Conservation (phyloP, 2,329 filamentous ascomycete species). For the Hymenoscyphus fructigenus region DNA sequence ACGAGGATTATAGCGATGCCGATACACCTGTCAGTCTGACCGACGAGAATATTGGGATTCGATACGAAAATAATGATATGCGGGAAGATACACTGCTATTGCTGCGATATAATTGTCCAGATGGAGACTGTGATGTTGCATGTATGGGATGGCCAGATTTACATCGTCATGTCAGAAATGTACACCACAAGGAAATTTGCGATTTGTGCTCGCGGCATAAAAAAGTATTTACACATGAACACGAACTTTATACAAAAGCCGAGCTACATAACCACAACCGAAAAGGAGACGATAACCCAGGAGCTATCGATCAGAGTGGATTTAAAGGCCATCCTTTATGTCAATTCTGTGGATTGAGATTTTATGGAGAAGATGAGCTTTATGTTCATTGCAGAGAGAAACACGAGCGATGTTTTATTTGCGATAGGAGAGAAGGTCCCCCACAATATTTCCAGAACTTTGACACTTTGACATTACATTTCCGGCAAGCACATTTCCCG, state of each 20-base stretch:
- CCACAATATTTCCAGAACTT: conserved; percentile 94
- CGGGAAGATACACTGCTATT: conserved; percentile 87
- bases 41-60: conserved; percentile 86
- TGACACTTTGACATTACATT: conserved; percentile 81
- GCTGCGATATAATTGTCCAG: conserved; percentile 92
- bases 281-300: conserved; percentile 85
- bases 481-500: conserved; percentile 80
- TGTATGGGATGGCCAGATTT: conserved; percentile 79
- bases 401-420: conserved; percentile 94
- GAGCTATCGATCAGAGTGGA: conserved; percentile 86
- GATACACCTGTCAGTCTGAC: conserved; percentile 68
- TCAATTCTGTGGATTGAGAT: conserved; percentile 85
- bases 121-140: conserved; percentile 78
- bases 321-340: conserved; percentile 96
- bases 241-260: conserved; percentile 81
- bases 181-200: conserved; percentile 86
- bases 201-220: conserved; percentile 92
- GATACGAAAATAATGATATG: conserved; percentile 85
- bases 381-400: conserved; percentile 91
- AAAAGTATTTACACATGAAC: conserved; percentile 97
- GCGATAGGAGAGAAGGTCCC: conserved; percentile 62
- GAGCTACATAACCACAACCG: conserved; percentile 87
- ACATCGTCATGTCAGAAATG: conserved; percentile 76
- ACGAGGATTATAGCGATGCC: conserved; percentile 71
- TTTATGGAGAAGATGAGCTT: conserved; percentile 94